Percentiles rank a stretch among this genome's conserved stretches.
Evolutionary conservation across 495 filamentous ascomycete genomes (phyloP).

Genomic region (Symbiotaphrina buchneri): DNA sequence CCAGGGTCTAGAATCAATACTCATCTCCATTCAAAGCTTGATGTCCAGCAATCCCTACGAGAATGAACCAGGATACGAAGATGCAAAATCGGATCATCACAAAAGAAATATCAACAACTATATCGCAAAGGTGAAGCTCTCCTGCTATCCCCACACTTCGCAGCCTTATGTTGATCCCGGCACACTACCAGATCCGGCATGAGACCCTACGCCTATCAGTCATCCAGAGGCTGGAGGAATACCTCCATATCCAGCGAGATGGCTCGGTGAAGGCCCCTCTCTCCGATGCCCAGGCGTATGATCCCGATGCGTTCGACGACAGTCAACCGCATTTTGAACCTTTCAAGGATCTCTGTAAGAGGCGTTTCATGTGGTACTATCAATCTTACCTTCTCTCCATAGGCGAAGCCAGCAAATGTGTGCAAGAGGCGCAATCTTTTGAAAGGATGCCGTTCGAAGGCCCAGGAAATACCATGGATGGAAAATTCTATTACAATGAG

Average conservation of each 20-base stretch:
- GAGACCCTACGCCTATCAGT: conserved; percentile 77
- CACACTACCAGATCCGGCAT: conserved; percentile 66
- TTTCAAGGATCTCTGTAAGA: conserved; percentile 79
- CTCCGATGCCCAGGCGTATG: conserved; percentile 24
- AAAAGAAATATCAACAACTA: conserved; percentile 63
- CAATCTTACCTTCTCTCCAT: conserved; percentile 61
- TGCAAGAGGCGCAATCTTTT: conserved; percentile 38
- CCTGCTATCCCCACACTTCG: background rate
- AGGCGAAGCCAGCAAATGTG: conserved; percentile 31
- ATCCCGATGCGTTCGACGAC: conserved; percentile 27
- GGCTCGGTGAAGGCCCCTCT: conserved; percentile 17
- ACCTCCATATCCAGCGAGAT: conserved; percentile 38
- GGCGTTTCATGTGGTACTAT: conserved; percentile 89
- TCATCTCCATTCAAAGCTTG: conserved; percentile 89
- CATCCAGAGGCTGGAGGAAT: conserved; percentile 63
- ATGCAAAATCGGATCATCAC: conserved; percentile 39
- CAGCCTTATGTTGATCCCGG: background rate
- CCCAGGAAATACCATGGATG: conserved; percentile 60
- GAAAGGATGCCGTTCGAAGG: conserved; percentile 69
- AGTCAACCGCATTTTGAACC: conserved; percentile 36
- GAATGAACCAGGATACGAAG: conserved; percentile 87
- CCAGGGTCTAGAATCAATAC: conserved; percentile 80
- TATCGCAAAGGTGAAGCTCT: conserved; percentile 45
- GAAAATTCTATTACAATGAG: conserved; percentile 62
- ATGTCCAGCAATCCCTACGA: conserved; percentile 90